Percentiles rank a stretch among this genome's conserved stretches.
These are phyloP conservation scores for Kernera saxatilis DNA, from an alignment of 345 rosid genomes.

Conservation along the genomic window DNA sequence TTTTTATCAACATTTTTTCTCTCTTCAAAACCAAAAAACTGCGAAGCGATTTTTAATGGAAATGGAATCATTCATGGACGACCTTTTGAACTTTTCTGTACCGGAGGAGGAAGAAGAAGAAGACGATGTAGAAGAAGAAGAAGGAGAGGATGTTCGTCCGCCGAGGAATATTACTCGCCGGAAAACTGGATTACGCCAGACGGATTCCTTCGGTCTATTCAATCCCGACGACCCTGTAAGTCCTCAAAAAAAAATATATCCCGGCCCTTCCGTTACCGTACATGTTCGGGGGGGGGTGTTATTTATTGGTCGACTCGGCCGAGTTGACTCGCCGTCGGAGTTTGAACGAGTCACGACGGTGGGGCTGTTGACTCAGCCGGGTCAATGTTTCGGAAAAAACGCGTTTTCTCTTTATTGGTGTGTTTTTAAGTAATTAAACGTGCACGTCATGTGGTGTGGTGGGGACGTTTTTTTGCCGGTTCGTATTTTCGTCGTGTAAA, in stretches of 20 bases:
- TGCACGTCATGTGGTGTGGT: constrained; percentile 29
- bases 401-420: constrained; percentile 23
- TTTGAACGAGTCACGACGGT: constrained; percentile 17
- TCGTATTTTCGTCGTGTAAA: background rate
- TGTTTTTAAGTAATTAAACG: constrained; percentile 1
- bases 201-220: constrained; percentile 8
- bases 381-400: constrained; percentile 36
- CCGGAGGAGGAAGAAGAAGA: constrained; percentile 25
- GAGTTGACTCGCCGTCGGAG: constrained; percentile 25
- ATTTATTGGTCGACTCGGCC: constrained; percentile 12
- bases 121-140: background rate
- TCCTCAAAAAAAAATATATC: background rate
- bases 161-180: constrained; percentile 23
- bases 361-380: constrained; percentile 20
- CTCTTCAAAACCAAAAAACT: constrained; percentile 13
- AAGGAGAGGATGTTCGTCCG: background rate
- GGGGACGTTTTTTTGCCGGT: constrained; percentile 20
- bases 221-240: constrained; percentile 28
- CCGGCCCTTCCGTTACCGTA: background rate
- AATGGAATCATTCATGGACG: constrained; percentile 35
- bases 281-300: background rate
- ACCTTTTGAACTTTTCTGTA: constrained; percentile 33
- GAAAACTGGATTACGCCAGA: constrained; percentile 31
- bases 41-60: constrained; percentile 10
- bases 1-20: constrained; percentile 10